phyloP scores from a whole-genome alignment of 2,329 filamentous ascomycete genomes.

The Exophiala calicioides region DNA sequence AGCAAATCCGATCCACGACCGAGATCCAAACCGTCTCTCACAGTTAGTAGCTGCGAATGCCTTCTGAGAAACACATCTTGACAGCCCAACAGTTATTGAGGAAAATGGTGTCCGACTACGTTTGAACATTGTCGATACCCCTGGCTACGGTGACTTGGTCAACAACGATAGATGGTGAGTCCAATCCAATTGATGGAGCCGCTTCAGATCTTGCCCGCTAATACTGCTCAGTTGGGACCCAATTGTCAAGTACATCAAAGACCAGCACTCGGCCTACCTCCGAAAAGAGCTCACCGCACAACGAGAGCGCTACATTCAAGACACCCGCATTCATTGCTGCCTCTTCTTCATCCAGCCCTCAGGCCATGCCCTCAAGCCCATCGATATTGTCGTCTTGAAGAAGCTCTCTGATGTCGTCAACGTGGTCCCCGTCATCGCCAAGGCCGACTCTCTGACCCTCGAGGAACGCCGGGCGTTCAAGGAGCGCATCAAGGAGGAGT shows the following conservation, averaged over 20 bases:
- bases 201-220: no score
- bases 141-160: slow-evolving; percentile 96
- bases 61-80: slow-evolving; percentile 26
- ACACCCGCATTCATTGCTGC: slow-evolving; percentile 99
- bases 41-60: slow-evolving; percentile 55
- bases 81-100: slow-evolving; percentile 69
- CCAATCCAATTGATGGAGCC: no score
- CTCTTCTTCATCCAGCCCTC: slow-evolving; percentile 99
- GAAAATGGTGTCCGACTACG: slow-evolving; percentile 97
- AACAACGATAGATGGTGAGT: slow-evolving; percentile 93
- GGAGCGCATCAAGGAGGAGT: slow-evolving; percentile 99
- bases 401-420: slow-evolving; percentile 99
- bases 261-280: slow-evolving; percentile 98
- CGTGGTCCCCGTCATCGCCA: slow-evolving; percentile 97
- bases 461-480: slow-evolving; percentile 97
- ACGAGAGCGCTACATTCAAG: slow-evolving; percentile 98
- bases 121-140: slow-evolving; percentile 98
- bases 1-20: slow-evolving; percentile 91
- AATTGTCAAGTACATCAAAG: slow-evolving; percentile 99
- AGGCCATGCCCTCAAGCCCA: slow-evolving; percentile 96
- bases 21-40: slow-evolving; percentile 98
- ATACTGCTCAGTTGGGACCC: slow-evolving; percentile 74
- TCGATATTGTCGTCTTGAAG: slow-evolving; percentile 99
- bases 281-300: slow-evolving; percentile 99
- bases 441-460: slow-evolving; percentile 92